Evolutionary conservation across 2,329 filamentous ascomycete genomes (phyloP).

Genomic region (Aspergillus sp.): DNA sequence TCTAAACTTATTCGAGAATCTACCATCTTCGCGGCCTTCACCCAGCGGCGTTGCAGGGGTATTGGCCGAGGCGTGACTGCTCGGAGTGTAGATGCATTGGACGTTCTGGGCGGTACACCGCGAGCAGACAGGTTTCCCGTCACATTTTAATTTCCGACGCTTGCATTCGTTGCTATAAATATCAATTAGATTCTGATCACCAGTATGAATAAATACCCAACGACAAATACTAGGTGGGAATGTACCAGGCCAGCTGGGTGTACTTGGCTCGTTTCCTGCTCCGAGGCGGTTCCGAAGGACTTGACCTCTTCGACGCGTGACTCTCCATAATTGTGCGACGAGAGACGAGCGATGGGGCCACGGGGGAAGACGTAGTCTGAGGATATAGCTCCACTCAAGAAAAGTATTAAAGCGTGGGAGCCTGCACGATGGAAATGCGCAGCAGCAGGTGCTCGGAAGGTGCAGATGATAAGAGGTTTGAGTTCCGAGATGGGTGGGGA

Average conservation of each 20-base stretch:
- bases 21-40: constrained; percentile 17
- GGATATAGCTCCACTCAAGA: neutral
- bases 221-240: neutral
- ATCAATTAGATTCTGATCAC: neutral
- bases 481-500: neutral
- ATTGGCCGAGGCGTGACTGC: constrained; percentile 46
- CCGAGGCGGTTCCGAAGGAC: constrained; percentile 20
- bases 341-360: neutral
- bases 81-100: constrained; percentile 64
- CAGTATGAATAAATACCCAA: neutral
- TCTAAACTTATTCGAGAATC: constrained; percentile 18
- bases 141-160: constrained; percentile 73
- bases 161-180: constrained; percentile 67
- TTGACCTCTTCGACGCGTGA: constrained; percentile 1
- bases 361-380: neutral
- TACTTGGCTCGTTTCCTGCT: constrained; percentile 36
- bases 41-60: constrained; percentile 2
- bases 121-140: constrained; percentile 67
- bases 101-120: constrained; percentile 63
- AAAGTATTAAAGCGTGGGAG: neutral
- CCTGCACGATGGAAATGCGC: neutral
- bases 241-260: constrained; percentile 37
- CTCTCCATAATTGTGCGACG: constrained; percentile 12
- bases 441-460: neutral
- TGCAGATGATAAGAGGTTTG: neutral